Conservation (phyloP, 2,329 filamentous ascomycete genomes). For the Talaromyces verruculosus region DNA sequence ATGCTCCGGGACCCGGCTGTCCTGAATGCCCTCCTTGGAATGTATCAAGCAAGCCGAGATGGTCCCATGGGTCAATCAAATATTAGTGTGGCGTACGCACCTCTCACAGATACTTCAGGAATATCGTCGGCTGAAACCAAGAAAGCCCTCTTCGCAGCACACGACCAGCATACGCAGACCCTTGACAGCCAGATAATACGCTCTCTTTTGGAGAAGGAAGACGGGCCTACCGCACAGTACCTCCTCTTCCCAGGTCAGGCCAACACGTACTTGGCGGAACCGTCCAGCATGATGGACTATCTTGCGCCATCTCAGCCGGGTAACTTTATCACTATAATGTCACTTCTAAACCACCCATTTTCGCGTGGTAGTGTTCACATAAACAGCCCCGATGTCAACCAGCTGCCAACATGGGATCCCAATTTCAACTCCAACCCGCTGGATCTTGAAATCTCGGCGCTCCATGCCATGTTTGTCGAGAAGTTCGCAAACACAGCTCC, state of each 20-base stretch:
- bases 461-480: conserved; percentile 18
- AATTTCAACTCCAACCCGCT: conserved; percentile 11
- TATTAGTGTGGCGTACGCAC: conserved; percentile 13
- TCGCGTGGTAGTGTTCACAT: conserved; percentile 21
- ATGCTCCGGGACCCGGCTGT: conserved; percentile 1
- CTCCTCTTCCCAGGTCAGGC: conserved; percentile 17
- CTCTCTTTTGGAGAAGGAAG: conserved; percentile 4
- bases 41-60: conserved; percentile 2
- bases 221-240: conserved; percentile 18
- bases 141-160: neutral
- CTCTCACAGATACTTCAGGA: conserved; percentile 7
- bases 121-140: neutral
- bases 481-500: conserved; percentile 14
- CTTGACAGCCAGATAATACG: neutral
- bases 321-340: conserved; percentile 19
- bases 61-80: conserved; percentile 11
- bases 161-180: conserved; percentile 17
- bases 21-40: neutral
- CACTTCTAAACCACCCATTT: conserved; percentile 19
- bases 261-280: neutral
- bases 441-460: conserved; percentile 14
- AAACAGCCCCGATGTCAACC: neutral
- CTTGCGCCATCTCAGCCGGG: conserved; percentile 8
- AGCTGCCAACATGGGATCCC: conserved; percentile 8
- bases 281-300: neutral